Evolutionary conservation across 352 stramenopile genomes (phyloP), one percentile per base, ranked within the genome.

Genomic region (Pythium utonaiense): DNA sequence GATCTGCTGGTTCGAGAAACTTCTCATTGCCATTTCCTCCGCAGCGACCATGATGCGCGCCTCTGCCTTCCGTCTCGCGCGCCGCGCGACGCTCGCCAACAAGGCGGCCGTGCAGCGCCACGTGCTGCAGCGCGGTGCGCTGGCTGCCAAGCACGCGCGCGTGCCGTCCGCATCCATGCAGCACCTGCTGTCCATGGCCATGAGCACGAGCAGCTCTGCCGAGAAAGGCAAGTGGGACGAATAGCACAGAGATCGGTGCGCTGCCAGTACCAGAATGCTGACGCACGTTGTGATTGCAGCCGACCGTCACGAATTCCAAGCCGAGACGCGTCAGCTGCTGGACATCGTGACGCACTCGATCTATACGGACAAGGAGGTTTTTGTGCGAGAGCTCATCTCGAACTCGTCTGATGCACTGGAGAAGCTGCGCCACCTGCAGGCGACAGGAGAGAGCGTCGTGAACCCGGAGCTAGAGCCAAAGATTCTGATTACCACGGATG

Each of bases 311-410:
- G 91, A 97, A 67, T 98, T 98, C 75, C 89, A 98, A 68, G 93
- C 95, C 19, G 95, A 98, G 70, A 98, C 94, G 50, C 88, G 87
- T 21, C 93, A 98, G 73, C 75, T 98, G 60, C 66, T 98, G 42
- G 95, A 98, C 68, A 98, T 98, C 60, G 97, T 99, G 60, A 99
- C 96, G 9, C n/a, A n/a, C n/a, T n/a, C n/a, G n/a, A n/a, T n/a
- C n/a, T n/a, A n/a, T n/a, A n/a, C n/a, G n/a, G n/a, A n/a, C 77
- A 99, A 99, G 80, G 96, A 99, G 61, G 95, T 99, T 2, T 99
- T 99, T 75, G 79, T 99, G 25, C 86, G 96, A 40, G 98, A 99
- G 74, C 80, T 99, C 14, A 97, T 99, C 56, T 99, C 93, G 24
- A 99, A 99, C 73, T 93, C 97, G 1, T 98, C 92, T 19, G 98